A percentile compares a stretch with the other conserved stretches of the same genome.
These are phyloP conservation scores for Myxozyma udenii DNA, from an alignment of 805 yeast genomes.

Conservation along the genomic window DNA sequence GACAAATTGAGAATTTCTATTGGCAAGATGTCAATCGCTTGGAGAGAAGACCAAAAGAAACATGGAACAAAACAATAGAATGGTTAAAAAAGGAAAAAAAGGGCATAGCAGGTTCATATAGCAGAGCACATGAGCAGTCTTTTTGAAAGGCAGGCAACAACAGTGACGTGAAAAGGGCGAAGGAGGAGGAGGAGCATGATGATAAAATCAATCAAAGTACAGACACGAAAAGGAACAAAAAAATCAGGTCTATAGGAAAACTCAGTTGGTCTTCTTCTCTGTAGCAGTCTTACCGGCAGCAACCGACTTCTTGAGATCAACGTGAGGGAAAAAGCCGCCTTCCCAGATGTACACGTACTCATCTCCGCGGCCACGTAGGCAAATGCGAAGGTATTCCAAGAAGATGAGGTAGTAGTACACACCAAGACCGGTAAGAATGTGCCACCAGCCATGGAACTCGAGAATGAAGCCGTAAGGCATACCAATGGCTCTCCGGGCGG, in stretches of 20 bases:
- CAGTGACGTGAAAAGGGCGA: not conserved
- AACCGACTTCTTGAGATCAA: constrained; percentile 31
- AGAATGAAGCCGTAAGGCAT: constrained; percentile 81
- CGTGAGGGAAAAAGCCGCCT: constrained; percentile 53
- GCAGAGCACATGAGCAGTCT: not conserved
- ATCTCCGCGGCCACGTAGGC: constrained; percentile 56
- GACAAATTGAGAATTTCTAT: no score
- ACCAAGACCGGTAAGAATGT: constrained; percentile 63
- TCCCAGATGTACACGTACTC: constrained; percentile 58
- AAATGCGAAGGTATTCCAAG: constrained; percentile 68
- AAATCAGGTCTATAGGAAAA: not conserved
- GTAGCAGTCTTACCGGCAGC: not conserved
- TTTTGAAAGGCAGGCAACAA: no score
- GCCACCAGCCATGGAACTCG: constrained; percentile 99
- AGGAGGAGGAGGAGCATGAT: not conserved
- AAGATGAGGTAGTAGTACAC: constrained; percentile 82
- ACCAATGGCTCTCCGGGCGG: constrained; percentile 62
- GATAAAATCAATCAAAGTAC: not conserved
- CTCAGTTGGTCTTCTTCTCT: constrained; percentile 13
- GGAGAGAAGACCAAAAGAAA: no score
- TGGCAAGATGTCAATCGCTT: no score
- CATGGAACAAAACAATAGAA: not conserved
- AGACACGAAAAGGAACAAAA: not conserved
- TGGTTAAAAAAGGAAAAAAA: not conserved
- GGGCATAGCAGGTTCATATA: not conserved